These are phyloP conservation scores for Rhodocollybia butyracea DNA, from an alignment of 768 basidiomycete genomes.

Conservation along the genomic window DNA sequence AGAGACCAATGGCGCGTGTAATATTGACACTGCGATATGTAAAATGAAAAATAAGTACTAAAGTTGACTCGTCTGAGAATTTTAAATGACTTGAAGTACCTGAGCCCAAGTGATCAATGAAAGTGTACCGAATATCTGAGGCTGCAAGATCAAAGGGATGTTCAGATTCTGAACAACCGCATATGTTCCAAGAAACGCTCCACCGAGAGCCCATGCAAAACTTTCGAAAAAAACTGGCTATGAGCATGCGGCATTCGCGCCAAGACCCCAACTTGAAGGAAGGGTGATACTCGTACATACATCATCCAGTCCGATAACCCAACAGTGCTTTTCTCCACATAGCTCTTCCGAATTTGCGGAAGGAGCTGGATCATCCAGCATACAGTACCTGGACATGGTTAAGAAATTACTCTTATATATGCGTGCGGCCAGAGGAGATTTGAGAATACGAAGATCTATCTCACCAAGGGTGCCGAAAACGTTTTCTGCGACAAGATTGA, in stretches of 20 bases:
- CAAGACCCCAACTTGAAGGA: no score
- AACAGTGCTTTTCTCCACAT: conserved; percentile 59
- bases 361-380: conserved; percentile 67
- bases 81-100: conserved; percentile 28
- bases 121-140: conserved; percentile 61
- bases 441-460: conserved; percentile 2
- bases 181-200: conserved; percentile 67
- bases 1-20: conserved; percentile 49
- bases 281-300: no score
- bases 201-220: conserved; percentile 59
- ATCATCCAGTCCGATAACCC: conserved; percentile 70
- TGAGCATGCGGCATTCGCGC: no score
- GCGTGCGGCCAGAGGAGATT: neutral
- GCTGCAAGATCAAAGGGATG: conserved; percentile 69
- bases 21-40: conserved; percentile 74
- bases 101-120: conserved; percentile 64
- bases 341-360: conserved; percentile 75
- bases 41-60: no score
- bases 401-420: no score
- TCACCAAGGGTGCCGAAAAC: conserved; percentile 67
- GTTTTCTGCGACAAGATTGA: conserved; percentile 57
- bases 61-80: neutral
- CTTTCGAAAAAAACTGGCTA: conserved; percentile 27
- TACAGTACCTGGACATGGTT: conserved; percentile 63
- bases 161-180: conserved; percentile 60